A percentile compares a stretch with the other conserved stretches of the same genome.
These are phyloP conservation scores for Cotoneaster glaucophyllus DNA, from an alignment of 306 rosid genomes.

Conservation along the genomic window DNA sequence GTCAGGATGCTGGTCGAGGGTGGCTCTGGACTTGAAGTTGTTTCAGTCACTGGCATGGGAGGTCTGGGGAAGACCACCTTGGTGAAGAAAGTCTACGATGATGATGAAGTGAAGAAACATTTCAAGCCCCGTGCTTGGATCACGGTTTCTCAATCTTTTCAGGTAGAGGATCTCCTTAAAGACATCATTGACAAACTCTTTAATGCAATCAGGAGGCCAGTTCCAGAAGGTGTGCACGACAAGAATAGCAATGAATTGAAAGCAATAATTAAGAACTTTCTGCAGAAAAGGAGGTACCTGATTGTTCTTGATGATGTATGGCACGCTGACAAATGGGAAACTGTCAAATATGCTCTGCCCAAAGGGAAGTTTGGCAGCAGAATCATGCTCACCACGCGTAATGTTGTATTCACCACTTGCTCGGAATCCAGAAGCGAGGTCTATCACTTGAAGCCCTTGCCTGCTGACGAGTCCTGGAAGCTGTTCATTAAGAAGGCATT, in stretches of 20 bases:
- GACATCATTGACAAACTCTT: constrained; percentile 30
- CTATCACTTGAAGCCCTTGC: constrained; percentile 39
- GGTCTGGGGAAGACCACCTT: constrained; percentile 25
- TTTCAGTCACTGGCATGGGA: constrained; percentile 44
- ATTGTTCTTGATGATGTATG: constrained; percentile 59
- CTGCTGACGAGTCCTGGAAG: constrained; percentile 39
- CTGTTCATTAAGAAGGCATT: constrained; percentile 52
- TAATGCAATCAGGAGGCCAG: constrained; percentile 12
- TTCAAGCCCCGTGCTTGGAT: constrained; percentile 55
- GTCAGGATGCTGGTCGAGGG: constrained; percentile 34
- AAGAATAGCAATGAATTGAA: constrained; percentile 31
- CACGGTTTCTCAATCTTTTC: constrained; percentile 47
- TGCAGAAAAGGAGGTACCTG: constrained; percentile 42
- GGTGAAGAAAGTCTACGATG: constrained; percentile 57
- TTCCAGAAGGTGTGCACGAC: constrained; percentile 36
- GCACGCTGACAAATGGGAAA: constrained; percentile 49
- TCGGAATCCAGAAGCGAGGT: constrained; percentile 32
- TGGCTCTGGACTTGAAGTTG: constrained; percentile 27
- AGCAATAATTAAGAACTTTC: constrained; percentile 28
- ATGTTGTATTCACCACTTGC: constrained; percentile 35
- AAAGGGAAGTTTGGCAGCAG: constrained; percentile 39
- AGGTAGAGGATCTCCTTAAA: constrained; percentile 35
- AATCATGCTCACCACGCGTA: constrained; percentile 54
- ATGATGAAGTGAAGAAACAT: constrained; percentile 38
- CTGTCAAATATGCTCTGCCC: constrained; percentile 50